Evolutionary conservation across 2,329 filamentous ascomycete genomes (phyloP), one percentile per base, ranked within the genome.

Genomic region (Bipolaris cookei): DNA sequence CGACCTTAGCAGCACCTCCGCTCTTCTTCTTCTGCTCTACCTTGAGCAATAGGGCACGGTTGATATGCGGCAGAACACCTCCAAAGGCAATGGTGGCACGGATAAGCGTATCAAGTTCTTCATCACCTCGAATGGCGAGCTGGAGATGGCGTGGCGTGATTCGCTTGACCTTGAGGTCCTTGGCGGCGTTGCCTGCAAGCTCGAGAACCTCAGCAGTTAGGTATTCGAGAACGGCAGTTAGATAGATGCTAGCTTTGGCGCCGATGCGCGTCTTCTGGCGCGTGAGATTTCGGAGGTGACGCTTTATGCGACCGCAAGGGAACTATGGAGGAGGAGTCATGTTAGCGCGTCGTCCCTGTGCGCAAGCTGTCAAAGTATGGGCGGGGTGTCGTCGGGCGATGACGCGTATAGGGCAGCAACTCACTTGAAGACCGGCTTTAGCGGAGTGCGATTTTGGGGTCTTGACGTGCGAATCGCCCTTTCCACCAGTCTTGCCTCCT

Each of bases 221-320:
- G 78, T 99, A 99, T 83, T 99, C 95, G 65, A 99, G 90, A 55
- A 99, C 95, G 41, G 95, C 95, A 47, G 95, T 98, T 62, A 98
- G 92, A 78, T 99, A 99, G 72, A 99, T 95, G 67, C 95, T 93
- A 65, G 95, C 95, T 85, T 98, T 98, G 75, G 94, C 95, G 72
- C 95, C 95, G 68, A 99, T 96, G 81, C 95, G 94, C 91, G 97
- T 98, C 85, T 98, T 98, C 83, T 97, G 96, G 78, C 98, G 95
- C 47, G 95, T 98, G 83, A 97, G 97, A 80, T 92, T 92, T 87
- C 98, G 97, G 77, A 99, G 85, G 84, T 98, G 98, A 83, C 95
- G 93, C 90, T 99, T 99, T 81, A 99, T 95, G 89, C 95, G 95
- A 82, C 95, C 95, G 79, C 95, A 99, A 61, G 95, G 95, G 79